These are phyloP conservation scores for Kockiozyma suomiensis DNA, from an alignment of 805 yeast species.

Conservation along the genomic window DNA sequence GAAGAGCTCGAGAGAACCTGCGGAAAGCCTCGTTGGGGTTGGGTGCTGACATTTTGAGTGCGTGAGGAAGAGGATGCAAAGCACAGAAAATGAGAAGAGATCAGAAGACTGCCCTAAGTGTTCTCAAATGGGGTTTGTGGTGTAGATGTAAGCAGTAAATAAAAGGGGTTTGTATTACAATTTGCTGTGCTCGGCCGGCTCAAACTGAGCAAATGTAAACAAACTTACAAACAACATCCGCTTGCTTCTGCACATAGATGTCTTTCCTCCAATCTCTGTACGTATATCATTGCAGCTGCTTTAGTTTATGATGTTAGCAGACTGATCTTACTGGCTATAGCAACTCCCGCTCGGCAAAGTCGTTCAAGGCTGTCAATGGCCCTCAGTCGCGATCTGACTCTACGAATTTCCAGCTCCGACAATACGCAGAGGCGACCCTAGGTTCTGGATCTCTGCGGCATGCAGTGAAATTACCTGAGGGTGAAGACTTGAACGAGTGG, in stretches of 20 bases:
- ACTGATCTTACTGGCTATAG: neutral
- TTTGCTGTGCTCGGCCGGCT: neutral
- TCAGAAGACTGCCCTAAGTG: neutral
- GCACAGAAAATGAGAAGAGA: neutral
- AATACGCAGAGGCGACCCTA: constrained; percentile 90
- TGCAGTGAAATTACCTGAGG: constrained; percentile 91
- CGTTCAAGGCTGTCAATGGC: constrained; percentile 40
- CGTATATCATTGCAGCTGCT: neutral
- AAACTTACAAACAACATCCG: neutral
- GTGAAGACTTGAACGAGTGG: constrained; percentile 93
- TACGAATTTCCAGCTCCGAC: constrained; percentile 55
- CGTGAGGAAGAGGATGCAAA: neutral
- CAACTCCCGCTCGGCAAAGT: constrained; percentile 18
- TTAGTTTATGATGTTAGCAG: neutral
- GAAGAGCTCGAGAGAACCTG: constrained; percentile 26
- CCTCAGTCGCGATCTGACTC: constrained; percentile 36
- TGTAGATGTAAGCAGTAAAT: neutral
- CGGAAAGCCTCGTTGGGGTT: constrained; percentile 30
- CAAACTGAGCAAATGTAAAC: constrained; percentile 1
- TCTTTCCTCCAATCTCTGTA: constrained; percentile 28
- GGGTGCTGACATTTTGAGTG: constrained; percentile 1
- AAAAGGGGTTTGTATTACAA: neutral
- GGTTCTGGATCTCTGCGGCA: constrained; percentile 90
- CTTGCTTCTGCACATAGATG: constrained; percentile 5
- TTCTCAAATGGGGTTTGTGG: neutral